These are phyloP conservation scores for Elsinoe fawcettii DNA, from an alignment of 2,329 filamentous ascomycete species.

Conservation along the genomic window DNA sequence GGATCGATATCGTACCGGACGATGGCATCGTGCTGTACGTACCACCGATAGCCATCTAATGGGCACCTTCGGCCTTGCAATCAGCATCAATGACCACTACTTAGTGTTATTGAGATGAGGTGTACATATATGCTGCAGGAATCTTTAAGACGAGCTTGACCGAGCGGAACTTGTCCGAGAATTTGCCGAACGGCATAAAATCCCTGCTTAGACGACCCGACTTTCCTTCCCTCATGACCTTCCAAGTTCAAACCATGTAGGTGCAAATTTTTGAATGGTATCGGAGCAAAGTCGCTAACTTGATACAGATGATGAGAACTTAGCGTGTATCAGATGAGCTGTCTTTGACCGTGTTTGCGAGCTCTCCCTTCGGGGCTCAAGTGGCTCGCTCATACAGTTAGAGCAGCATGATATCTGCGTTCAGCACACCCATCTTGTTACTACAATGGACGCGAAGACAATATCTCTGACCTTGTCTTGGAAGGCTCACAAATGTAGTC, in stretches of 20 bases:
- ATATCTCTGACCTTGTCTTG: conserved; percentile 80
- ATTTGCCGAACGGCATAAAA: conserved; percentile 12
- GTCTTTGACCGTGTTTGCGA: conserved; percentile 56
- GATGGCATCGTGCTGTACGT: neutral
- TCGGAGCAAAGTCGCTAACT: conserved; percentile 28
- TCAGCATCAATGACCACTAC: neutral
- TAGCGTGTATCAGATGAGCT: conserved; percentile 92
- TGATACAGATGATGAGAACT: conserved; percentile 94
- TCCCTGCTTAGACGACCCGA: conserved; percentile 18
- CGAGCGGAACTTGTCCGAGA: neutral
- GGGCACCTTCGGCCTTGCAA: neutral
- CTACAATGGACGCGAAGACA: conserved; percentile 88
- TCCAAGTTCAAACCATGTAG: conserved; percentile 98
- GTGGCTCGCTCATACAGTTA: conserved; percentile 64
- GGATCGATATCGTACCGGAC: neutral
- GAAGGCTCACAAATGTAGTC: conserved; percentile 36
- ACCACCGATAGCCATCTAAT: conserved; percentile 2
- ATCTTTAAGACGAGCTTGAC: neutral
- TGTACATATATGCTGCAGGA: neutral
- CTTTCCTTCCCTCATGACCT: conserved; percentile 64
- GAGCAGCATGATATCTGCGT: conserved; percentile 92
- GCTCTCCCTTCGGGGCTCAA: conserved; percentile 89
- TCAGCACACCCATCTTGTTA: conserved; percentile 99
- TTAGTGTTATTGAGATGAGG: neutral
- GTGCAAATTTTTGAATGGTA: conserved; percentile 33